A percentile compares a stretch with the other conserved stretches of the same genome.
phyloP scores from a whole-genome alignment of 169 alveolate genomes.

The Cryptosporidium xiaoi region DNA sequence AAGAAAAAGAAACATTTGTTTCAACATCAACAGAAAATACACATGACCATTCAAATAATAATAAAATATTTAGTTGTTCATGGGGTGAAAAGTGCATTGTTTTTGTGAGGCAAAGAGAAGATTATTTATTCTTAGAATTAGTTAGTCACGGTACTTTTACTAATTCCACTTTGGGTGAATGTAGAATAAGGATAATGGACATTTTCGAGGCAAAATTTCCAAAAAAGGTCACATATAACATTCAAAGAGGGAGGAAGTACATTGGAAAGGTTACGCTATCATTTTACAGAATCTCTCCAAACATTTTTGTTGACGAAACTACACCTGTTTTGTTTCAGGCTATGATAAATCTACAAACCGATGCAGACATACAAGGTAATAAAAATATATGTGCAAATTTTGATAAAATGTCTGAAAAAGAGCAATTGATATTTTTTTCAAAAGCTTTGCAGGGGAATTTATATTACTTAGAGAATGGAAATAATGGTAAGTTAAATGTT shows the following conservation, averaged over 20 bases:
- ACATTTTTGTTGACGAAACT: slow-evolving; percentile 43
- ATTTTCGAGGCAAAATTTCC: slow-evolving; percentile 71
- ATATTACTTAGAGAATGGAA: slow-evolving; percentile 48
- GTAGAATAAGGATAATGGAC: slow-evolving; percentile 55
- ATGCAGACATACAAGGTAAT: slow-evolving; percentile 62
- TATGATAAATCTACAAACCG: slow-evolving; percentile 65
- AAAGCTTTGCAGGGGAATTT: slow-evolving; percentile 71
- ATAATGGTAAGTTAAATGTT: slow-evolving; percentile 33
- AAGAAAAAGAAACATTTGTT: slow-evolving; percentile 5
- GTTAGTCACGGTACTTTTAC: slow-evolving; percentile 56
- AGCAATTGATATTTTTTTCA: slow-evolving; percentile 52
- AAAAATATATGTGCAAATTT: slow-evolving; percentile 26
- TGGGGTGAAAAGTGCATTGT: slow-evolving; percentile 30
- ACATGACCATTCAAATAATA: not conserved
- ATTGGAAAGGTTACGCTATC: slow-evolving; percentile 47
- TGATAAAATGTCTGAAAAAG: slow-evolving; percentile 72
- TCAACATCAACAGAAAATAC: not conserved
- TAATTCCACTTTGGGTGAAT: slow-evolving; percentile 42
- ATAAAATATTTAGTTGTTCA: slow-evolving; percentile 5
- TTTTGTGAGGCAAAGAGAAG: slow-evolving; percentile 71
- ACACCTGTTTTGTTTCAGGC: slow-evolving; percentile 66
- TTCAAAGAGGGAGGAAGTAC: slow-evolving; percentile 40
- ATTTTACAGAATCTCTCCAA: slow-evolving; percentile 60
- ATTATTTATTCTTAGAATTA: slow-evolving; percentile 41
- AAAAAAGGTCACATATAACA: slow-evolving; percentile 47